These are phyloP conservation scores for Sporothrix mexicana DNA, from an alignment of 2,329 filamentous ascomycete genomes.

Conservation along the genomic window DNA sequence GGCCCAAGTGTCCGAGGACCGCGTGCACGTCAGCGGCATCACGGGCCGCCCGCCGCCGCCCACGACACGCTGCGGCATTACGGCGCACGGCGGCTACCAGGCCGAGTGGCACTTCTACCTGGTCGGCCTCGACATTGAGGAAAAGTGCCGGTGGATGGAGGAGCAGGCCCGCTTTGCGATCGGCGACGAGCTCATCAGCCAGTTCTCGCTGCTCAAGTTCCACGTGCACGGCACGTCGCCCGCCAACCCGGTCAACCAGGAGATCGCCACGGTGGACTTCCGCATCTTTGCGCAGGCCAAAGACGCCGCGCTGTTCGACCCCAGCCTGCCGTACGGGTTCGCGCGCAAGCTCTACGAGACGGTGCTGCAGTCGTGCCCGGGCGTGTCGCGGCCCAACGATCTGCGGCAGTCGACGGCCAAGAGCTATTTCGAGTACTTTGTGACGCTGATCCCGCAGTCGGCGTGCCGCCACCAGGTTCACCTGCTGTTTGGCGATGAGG, in stretches of 20 bases:
- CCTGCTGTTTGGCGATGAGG: slow-evolving; percentile 28
- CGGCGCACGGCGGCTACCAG: slow-evolving; percentile 43
- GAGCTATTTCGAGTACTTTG: slow-evolving; percentile 34
- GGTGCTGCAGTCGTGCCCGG: slow-evolving; percentile 35
- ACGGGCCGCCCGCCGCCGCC: slow-evolving; percentile 45
- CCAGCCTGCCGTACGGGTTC: slow-evolving; percentile 33
- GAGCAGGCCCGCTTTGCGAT: slow-evolving; percentile 37
- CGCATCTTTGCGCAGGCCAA: slow-evolving; percentile 36
- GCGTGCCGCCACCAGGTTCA: slow-evolving; percentile 32
- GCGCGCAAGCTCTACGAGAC: slow-evolving; percentile 36
- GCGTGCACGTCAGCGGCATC: slow-evolving; percentile 44
- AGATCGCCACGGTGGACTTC: slow-evolving; percentile 38
- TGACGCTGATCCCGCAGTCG: slow-evolving; percentile 32
- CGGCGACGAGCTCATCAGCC: slow-evolving; percentile 39
- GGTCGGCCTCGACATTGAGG: slow-evolving; percentile 29
- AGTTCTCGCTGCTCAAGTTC: slow-evolving; percentile 38
- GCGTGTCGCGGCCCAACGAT: slow-evolving; percentile 34
- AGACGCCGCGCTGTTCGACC: slow-evolving; percentile 33
- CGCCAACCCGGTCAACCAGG: slow-evolving; percentile 36
- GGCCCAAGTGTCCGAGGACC: slow-evolving; percentile 49
- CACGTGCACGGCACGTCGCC: slow-evolving; percentile 37
- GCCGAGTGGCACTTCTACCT: slow-evolving; percentile 33
- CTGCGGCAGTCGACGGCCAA: slow-evolving; percentile 34
- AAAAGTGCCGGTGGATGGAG: slow-evolving; percentile 35
- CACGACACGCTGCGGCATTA: slow-evolving; percentile 48